Evolutionary conservation across 2,329 filamentous ascomycete species (phyloP), one percentile per base, ranked within the genome.

Genomic region (Diplodia sapinea): DNA sequence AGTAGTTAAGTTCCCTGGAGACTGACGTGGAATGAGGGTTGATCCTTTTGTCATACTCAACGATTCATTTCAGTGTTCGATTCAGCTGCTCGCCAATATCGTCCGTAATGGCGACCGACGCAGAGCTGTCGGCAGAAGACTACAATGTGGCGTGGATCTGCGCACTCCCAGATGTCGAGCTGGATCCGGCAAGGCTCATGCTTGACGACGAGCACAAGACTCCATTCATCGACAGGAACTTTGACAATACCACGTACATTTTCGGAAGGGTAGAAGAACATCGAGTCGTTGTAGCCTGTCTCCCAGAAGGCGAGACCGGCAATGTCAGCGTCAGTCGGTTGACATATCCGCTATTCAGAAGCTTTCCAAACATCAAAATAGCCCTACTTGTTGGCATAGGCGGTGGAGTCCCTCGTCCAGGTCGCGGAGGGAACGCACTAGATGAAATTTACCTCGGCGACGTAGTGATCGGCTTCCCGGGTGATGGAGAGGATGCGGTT

Each of bases 381-480:
- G 71, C 70, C 36, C 57, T 74, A 11, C 69, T 74, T 61, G 71
- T 74, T 1, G 73, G 73, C 11, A 73, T 74, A 12, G 71, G 69
- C 4, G 71, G 73, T 13, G 74, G 73, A 13, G 71, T 73, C 12
- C 71, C 70, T 31, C 71, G 55, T 33, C 15, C 7, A 4, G 2
- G 55, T 5, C 17, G n/a, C 31, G 31, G 51, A 56, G n/a, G 8
- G 31, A 13, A 26, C 36, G 2, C 55, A 4, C 66, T 68, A 0
- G 71, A 74, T 20, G 36, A 59, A 7, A 68, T 74, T 11, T 71
- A 73, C 4, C 72, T 75, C 11, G 74, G 74, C 4, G 74, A 76
- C 52, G 69, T 76, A 12, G 72, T 73, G 1, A 67, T 76, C 49
- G 73, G 74, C 50, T 66, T 65, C 23, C 73, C 74, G 0, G 50